These are phyloP conservation scores for Tylopilus sp. DNA, from an alignment of 768 basidiomycete species.

Conservation along the genomic window DNA sequence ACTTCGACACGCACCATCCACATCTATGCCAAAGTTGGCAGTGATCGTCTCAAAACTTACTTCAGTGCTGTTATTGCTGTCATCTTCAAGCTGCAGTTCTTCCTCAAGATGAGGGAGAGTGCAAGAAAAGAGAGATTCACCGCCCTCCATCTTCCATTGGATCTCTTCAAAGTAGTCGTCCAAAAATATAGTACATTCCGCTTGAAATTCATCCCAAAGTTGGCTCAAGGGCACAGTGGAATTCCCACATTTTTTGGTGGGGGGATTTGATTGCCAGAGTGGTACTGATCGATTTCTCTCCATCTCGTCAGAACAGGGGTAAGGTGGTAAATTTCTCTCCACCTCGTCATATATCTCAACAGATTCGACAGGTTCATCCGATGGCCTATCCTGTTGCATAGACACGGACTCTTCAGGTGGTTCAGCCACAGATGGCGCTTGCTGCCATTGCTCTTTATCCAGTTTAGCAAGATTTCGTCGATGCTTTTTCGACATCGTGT, in stretches of 20 bases:
- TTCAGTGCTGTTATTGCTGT: not conserved
- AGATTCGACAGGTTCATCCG: not conserved
- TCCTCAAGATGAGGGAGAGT: conserved; percentile 4
- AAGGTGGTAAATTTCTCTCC: not conserved
- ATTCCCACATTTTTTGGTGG: not conserved
- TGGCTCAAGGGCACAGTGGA: not conserved
- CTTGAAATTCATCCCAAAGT: conserved; percentile 10
- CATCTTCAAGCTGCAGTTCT: conserved; percentile 5
- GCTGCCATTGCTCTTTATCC: not conserved
- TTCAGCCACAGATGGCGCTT: too few relatives aligned
- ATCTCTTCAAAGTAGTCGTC: conserved; percentile 14
- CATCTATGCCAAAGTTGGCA: conserved; percentile 1
- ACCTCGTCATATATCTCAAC: not conserved
- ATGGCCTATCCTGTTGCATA: not conserved
- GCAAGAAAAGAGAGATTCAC: not conserved
- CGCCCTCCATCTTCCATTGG: not conserved
- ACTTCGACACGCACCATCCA: not conserved
- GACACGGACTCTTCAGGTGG: too few relatives aligned
- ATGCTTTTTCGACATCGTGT: conserved; percentile 6
- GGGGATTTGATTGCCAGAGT: not conserved
- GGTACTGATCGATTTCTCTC: not conserved
- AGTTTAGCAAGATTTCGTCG: not conserved
- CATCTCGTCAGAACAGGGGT: not conserved
- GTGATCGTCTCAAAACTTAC: not conserved
- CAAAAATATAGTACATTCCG: not conserved